Evolutionary conservation across 441 rosid species (phyloP).

Genomic region (Corymbia citriodora): DNA sequence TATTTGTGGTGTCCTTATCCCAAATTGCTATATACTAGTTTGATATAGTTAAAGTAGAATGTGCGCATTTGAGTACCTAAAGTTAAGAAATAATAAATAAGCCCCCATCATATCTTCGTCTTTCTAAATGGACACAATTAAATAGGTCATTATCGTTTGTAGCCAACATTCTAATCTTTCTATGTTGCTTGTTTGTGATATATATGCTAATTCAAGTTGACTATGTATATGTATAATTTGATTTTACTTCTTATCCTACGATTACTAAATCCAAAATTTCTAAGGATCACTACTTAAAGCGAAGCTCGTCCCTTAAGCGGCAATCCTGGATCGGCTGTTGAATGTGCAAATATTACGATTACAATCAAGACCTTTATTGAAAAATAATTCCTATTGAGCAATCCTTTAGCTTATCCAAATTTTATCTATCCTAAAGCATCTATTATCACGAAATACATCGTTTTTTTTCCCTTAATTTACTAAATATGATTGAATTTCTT

Average conservation of each 20-base stretch:
- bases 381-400: not conserved
- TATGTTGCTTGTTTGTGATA: not conserved
- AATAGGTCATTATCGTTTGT: not conserved
- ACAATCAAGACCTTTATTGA: fast-evolving
- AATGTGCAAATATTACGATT: not conserved
- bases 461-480: not conserved
- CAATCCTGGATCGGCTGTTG: not conserved
- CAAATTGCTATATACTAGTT: not conserved
- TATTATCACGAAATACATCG: not conserved
- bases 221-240: not conserved
- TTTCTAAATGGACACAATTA: not conserved
- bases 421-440: not conserved
- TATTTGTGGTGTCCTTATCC: not conserved
- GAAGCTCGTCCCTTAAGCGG: not conserved
- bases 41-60: not conserved
- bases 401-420: not conserved
- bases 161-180: not conserved
- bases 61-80: not conserved
- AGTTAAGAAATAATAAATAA: not conserved
- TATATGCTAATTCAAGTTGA: not conserved
- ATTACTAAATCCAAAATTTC: not conserved
- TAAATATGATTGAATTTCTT: not conserved
- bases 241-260: not conserved
- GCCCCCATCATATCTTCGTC: not conserved
- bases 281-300: not conserved